phyloP scores from a whole-genome alignment of 1,139 yeast species.

The Debaryomyces sp. region DNA sequence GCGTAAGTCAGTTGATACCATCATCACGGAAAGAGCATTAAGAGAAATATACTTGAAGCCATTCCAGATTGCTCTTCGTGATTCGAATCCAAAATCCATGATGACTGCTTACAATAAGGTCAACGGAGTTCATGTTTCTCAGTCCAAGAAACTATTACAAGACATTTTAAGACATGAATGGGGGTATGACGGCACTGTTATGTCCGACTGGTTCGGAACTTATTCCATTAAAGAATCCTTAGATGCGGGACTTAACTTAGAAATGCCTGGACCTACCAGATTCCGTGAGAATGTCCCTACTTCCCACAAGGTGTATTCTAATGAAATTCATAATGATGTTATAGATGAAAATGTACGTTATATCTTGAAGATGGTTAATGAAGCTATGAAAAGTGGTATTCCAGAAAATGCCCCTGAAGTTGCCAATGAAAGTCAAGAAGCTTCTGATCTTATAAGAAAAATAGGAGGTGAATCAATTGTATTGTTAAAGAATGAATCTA shows the following conservation, averaged over 20 bases:
- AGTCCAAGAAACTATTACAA: constrained; percentile 39
- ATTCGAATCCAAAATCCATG: constrained; percentile 35
- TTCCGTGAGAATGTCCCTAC: constrained; percentile 42
- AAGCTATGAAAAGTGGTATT: constrained; percentile 35
- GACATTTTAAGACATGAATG: constrained; percentile 37
- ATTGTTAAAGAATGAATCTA: constrained; percentile 50
- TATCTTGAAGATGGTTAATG: constrained; percentile 48
- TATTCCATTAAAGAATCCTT: constrained; percentile 48
- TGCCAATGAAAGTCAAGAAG: constrained; percentile 38
- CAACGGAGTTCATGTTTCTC: constrained; percentile 56
- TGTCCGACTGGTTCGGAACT: constrained; percentile 65
- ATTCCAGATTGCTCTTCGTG: constrained; percentile 56
- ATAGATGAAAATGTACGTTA: constrained; percentile 46
- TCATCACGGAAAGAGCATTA: constrained; percentile 56
- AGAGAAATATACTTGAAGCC: constrained; percentile 63
- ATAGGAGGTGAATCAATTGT: constrained; percentile 54
- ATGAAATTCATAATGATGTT: constrained; percentile 28
- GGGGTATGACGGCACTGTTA: constrained; percentile 50
- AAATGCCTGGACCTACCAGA: constrained; percentile 62
- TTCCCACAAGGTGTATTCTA: constrained; percentile 27
- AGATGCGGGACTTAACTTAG: constrained; percentile 56
- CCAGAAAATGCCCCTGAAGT: constrained; percentile 33
- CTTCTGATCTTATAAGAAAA: constrained; percentile 41
- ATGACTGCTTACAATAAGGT: constrained; percentile 63
- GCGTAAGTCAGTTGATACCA: constrained; percentile 47